Percentiles rank a stretch among this genome's conserved stretches.
These are phyloP conservation scores for Neurospora pannonica DNA, from an alignment of 495 filamentous ascomycete genomes.

Conservation along the genomic window DNA sequence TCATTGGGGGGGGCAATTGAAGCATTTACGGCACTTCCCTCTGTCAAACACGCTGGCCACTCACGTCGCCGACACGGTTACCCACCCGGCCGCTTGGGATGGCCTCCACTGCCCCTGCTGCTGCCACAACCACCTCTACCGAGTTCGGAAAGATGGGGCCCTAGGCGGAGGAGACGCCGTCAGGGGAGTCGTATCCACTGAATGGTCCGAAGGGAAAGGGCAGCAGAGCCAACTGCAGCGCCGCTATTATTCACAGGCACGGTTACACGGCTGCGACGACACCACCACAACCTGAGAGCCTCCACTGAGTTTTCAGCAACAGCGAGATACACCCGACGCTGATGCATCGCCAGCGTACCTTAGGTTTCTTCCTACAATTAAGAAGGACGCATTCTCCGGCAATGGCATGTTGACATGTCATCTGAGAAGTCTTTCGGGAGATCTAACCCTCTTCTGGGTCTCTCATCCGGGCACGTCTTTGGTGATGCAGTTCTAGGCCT, in stretches of 20 bases:
- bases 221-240: not conserved
- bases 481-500: not conserved
- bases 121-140: not conserved
- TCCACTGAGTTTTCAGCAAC: not conserved
- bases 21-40: not conserved
- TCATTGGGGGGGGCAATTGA: not conserved
- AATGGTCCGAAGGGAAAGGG: not conserved
- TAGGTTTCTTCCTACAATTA: not conserved
- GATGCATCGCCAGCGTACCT: not conserved
- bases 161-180: not conserved
- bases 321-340: not conserved
- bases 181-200: not conserved
- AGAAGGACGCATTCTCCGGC: not conserved
- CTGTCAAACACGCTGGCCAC: not conserved
- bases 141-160: not conserved
- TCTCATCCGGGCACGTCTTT: not conserved
- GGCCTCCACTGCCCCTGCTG: not conserved
- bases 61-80: not conserved
- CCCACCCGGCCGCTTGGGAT: not conserved
- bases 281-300: not conserved
- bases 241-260: not conserved
- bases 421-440: not conserved
- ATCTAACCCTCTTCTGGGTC: not conserved
- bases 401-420: not conserved
- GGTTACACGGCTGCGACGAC: not conserved